Percentiles rank a stretch among this genome's conserved stretches.
phyloP scores from a whole-genome alignment of 148 eudicot genomes.

The Rheum nobile region DNA sequence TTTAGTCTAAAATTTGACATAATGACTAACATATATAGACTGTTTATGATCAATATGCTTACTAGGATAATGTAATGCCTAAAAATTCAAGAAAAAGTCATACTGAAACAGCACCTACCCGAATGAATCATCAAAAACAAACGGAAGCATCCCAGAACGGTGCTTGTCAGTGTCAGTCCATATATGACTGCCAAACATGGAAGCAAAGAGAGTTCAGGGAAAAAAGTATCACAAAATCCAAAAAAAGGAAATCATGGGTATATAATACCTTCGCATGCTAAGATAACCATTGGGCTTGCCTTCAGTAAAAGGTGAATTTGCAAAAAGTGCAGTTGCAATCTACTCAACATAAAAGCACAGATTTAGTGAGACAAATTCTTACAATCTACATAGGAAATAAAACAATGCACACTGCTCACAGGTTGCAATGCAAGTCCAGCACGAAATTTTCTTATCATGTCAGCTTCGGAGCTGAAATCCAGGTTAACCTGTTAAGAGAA shows the following conservation, averaged over 20 bases:
- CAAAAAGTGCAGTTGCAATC: conserved; percentile 96
- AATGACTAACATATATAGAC: neutral
- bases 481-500: conserved; percentile 57
- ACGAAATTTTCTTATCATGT: conserved; percentile 92
- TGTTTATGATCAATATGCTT: neutral
- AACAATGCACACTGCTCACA: conserved; percentile 34
- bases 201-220: conserved; percentile 12
- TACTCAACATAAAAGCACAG: conserved; percentile 16
- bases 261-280: conserved; percentile 76
- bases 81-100: neutral
- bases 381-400: conserved; percentile 2
- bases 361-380: neutral
- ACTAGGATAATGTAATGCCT: neutral
- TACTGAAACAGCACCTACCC: conserved; percentile 42
- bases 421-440: conserved; percentile 98
- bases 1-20: neutral
- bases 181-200: conserved; percentile 47
- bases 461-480: conserved; percentile 91
- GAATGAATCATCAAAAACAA: conserved; percentile 82
- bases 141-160: conserved; percentile 91
- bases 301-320: conserved; percentile 97
- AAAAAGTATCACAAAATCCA: conserved; percentile 4
- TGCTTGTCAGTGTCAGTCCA: conserved; percentile 90
- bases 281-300: conserved; percentile 95
- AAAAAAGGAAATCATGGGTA: neutral